Evolutionary conservation across 768 basidiomycete species (phyloP).

Genomic region (Lentinula boryana): DNA sequence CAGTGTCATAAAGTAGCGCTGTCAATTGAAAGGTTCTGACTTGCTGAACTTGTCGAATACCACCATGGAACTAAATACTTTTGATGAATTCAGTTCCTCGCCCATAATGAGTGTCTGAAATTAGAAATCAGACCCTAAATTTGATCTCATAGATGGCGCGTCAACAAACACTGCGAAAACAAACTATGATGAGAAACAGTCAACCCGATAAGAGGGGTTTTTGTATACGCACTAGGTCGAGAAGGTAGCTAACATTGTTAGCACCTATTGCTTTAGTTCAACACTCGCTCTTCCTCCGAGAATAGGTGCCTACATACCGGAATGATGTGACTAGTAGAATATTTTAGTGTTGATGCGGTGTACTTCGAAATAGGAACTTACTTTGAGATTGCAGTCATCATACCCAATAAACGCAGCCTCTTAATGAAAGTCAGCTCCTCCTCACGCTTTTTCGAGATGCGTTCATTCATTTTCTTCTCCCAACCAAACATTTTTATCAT

Average conservation of each 20-base stretch:
- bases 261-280: constrained; percentile 11
- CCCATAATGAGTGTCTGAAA: constrained; percentile 7
- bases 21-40: background rate
- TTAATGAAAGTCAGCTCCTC: constrained; percentile 36
- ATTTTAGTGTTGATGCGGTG: background rate
- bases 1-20: constrained; percentile 13
- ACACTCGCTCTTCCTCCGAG: background rate
- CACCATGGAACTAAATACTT: constrained; percentile 25
- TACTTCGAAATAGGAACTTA: constrained; percentile 9
- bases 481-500: constrained; percentile 50
- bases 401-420: constrained; percentile 30
- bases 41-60: constrained; percentile 38
- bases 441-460: constrained; percentile 37
- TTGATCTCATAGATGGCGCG: background rate
- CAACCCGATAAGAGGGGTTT: background rate
- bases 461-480: constrained; percentile 36
- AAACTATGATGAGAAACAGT: background rate
- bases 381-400: constrained; percentile 32
- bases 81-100: constrained; percentile 8
- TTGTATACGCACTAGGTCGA: constrained; percentile 29
- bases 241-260: constrained; percentile 44
- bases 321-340: constrained; percentile 27
- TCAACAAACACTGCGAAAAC: background rate
- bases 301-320: constrained; percentile 17
- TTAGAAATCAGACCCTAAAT: background rate